A percentile compares a stretch with the other conserved stretches of the same genome.
Evolutionary conservation across 2,329 filamentous ascomycete genomes (phyloP).

Genomic region (Aspergillus novofumigatus): DNA sequence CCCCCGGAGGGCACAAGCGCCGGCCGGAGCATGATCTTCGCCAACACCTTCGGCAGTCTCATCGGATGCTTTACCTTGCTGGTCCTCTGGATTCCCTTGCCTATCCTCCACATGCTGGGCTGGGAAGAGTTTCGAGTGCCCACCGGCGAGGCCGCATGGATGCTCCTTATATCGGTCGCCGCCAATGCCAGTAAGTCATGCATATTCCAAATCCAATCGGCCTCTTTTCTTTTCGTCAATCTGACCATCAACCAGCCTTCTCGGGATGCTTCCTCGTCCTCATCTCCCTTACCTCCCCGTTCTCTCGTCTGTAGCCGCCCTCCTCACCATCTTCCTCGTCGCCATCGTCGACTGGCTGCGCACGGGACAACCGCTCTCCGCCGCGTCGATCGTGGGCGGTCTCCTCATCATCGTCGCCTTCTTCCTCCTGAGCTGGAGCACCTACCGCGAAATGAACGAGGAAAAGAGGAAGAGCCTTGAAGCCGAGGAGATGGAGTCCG

Average conservation of each 20-base stretch:
- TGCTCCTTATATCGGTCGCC: slow-evolving; percentile 74
- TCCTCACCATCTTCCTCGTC: slow-evolving; percentile 95
- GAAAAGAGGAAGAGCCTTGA: slow-evolving; percentile 60
- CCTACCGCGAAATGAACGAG: slow-evolving; percentile 88
- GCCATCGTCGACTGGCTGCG: slow-evolving; percentile 85
- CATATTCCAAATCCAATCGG: not conserved
- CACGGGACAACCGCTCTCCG: slow-evolving; percentile 70
- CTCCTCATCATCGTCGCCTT: slow-evolving; percentile 85
- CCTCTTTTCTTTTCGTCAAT: not conserved
- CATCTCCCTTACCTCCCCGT: slow-evolving; percentile 89
- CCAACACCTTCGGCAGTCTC: slow-evolving; percentile 83
- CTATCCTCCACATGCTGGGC: slow-evolving; percentile 72
- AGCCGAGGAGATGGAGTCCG: slow-evolving; percentile 41
- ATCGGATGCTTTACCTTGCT: slow-evolving; percentile 82
- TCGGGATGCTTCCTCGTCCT: slow-evolving; percentile 89
- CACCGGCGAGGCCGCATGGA: slow-evolving; percentile 69
- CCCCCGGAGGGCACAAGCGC: slow-evolving; percentile 84
- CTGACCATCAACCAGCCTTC: slow-evolving; percentile 52
- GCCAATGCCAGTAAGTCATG: slow-evolving; percentile 69
- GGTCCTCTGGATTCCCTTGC: slow-evolving; percentile 89
- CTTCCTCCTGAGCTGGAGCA: slow-evolving; percentile 80
- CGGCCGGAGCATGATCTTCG: slow-evolving; percentile 90
- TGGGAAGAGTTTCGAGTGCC: slow-evolving; percentile 82
- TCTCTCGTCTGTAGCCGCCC: slow-evolving; percentile 82
- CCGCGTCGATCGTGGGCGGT: slow-evolving; percentile 76